phyloP scores from a whole-genome alignment of 352 stramenopile genomes.

The Thalassiosira pacifica region DNA sequence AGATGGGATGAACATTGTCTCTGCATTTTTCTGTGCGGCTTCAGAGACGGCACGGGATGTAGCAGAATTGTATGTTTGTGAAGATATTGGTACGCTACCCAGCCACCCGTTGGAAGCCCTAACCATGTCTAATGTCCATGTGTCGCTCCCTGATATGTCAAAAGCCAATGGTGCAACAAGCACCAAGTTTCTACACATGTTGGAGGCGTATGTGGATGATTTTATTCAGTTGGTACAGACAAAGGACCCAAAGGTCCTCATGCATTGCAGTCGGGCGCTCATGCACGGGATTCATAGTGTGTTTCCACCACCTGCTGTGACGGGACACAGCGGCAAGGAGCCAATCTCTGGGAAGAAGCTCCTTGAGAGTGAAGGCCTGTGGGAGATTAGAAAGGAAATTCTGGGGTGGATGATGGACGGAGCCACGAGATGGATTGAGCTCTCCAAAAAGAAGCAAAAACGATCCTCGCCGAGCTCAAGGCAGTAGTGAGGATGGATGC shows the following conservation, averaged over 20 bases:
- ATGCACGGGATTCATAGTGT: constrained; percentile 39
- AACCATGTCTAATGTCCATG: background rate
- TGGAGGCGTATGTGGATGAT: constrained; percentile 52
- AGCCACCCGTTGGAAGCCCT: constrained; percentile 2
- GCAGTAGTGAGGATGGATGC: background rate
- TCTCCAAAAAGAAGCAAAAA: background rate
- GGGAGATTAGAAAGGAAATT: constrained; percentile 33
- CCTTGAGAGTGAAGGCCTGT: background rate
- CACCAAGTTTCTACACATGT: background rate
- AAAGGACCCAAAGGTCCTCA: background rate
- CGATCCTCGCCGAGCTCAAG: constrained; percentile 12
- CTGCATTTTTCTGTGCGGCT: constrained; percentile 40
- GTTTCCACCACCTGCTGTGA: background rate
- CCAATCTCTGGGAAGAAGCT: constrained; percentile 26
- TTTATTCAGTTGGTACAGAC: constrained; percentile 27
- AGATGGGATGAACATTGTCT: constrained; percentile 57
- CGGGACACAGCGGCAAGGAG: background rate
- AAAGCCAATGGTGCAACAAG: background rate
- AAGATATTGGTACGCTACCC: constrained; percentile 17
- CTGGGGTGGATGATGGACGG: constrained; percentile 33
- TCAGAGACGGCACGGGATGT: constrained; percentile 49
- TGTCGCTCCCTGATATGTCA: background rate
- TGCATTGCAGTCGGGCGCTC: constrained; percentile 2
- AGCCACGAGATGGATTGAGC: background rate
- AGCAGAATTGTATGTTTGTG: constrained; percentile 3